Evolutionary conservation across 768 basidiomycete species (phyloP), one percentile per base, ranked within the genome.

Genomic region (Podaxis sp.): DNA sequence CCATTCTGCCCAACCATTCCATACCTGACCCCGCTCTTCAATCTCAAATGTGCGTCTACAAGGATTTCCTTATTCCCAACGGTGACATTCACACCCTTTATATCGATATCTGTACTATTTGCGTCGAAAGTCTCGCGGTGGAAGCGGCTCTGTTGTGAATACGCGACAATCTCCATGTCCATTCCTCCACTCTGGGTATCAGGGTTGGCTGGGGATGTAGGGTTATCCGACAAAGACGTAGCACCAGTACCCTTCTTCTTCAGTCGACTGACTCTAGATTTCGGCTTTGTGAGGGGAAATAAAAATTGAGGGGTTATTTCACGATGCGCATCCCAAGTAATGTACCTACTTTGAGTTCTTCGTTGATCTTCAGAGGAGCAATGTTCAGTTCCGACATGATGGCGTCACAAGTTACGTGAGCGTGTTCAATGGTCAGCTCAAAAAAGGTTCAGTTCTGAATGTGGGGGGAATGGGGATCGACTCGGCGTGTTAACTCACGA

Each of bases 1-100:
- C 84, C 84, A 66, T 84, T 83, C 56, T 83, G 73, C 13, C 84
- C 86, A 5, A 85, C 73, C 56, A 88, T 74, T 28, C 76, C 81
- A 69, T 84, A 84, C 25, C 76, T 75, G 2, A 79, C 78, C 9
- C 80, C 77, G 27, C 72, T 71, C 54, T 82, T 81, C 13, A 89
- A 68, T 60, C 77, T 71, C n/a, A 89, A 67, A 58, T 81, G 77
- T 1, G 80, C 79, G 63, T 83, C 82, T 11, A 72, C 70, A 14
- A 88, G 69, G 16, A 88, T 70, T 54, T 88, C 85, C 35, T 70
- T 72, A 46, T 79, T 72, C 35, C 81, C 81, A 6, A 88, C 74
- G 14, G 78, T 71, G 35, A 88, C 73, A 25, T 73, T 77, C 7
- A 89, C 79, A 50, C 75, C 79, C 50, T 82, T 78, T 21, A 87